Percentiles rank a stretch among this genome's conserved stretches.
These are phyloP conservation scores for Penicillium capsulatum DNA, from an alignment of 2,329 filamentous ascomycete genomes.

Conservation along the genomic window DNA sequence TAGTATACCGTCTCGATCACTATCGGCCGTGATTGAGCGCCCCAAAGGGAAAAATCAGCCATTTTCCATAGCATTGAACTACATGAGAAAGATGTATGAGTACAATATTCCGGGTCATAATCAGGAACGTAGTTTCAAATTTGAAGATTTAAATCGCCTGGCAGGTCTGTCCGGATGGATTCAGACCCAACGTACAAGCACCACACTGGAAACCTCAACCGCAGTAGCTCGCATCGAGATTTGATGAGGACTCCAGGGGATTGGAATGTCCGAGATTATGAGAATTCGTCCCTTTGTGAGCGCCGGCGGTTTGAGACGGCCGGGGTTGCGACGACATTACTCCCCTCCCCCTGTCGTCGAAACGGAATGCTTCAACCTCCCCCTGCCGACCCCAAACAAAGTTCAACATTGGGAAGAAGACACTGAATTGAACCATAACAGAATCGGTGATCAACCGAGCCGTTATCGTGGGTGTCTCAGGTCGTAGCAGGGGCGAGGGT, in stretches of 20 bases:
- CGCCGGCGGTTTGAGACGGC: not conserved
- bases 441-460: not conserved
- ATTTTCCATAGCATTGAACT: too few relatives aligned
- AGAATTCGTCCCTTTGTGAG: constrained; percentile 4
- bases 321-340: constrained; percentile 4
- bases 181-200: too few relatives aligned
- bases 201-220: too few relatives aligned
- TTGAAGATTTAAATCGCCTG: too few relatives aligned
- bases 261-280: constrained; percentile 14
- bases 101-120: too few relatives aligned
- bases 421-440: not conserved
- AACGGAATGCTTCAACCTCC: constrained; percentile 8
- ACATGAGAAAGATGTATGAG: too few relatives aligned
- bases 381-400: constrained; percentile 4
- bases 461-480: not conserved
- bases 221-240: not conserved
- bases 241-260: constrained; percentile 12
- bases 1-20: too few relatives aligned
- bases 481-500: too few relatives aligned
- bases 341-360: constrained; percentile 6
- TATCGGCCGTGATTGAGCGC: too few relatives aligned
- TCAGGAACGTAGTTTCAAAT: too few relatives aligned
- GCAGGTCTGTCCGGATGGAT: too few relatives aligned
- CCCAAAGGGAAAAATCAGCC: too few relatives aligned
- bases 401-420: not conserved